phyloP scores from a whole-genome alignment of 164 flowering plant genomes.

The Saururus chinensis region DNA sequence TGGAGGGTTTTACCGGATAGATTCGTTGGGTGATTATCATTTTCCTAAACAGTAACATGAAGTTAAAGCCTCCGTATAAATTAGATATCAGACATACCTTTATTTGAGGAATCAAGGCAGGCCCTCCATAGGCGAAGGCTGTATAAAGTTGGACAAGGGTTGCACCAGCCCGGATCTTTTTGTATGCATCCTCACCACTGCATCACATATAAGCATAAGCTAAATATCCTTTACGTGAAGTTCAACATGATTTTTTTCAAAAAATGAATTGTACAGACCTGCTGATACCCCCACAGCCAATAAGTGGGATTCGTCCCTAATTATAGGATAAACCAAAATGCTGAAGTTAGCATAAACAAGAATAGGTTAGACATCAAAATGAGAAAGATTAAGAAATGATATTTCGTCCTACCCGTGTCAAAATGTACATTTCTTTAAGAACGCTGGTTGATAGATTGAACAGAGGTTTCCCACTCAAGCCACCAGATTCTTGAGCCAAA shows the following conservation, averaged over 20 bases:
- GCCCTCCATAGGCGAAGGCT: constrained; percentile 91
- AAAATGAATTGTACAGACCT: constrained; percentile 34
- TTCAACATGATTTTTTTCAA: background rate
- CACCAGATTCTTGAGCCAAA: constrained; percentile 71
- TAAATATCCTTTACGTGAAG: background rate
- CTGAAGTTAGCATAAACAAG: background rate
- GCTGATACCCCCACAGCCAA: constrained; percentile 94
- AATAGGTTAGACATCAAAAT: background rate
- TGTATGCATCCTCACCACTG: constrained; percentile 98
- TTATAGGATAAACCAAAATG: background rate
- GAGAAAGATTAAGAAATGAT: background rate
- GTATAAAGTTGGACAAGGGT: constrained; percentile 91
- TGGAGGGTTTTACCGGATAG: too few species aligned
- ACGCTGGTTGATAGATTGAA: constrained; percentile 63
- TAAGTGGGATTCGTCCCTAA: constrained; percentile 86
- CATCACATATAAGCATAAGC: constrained; percentile 6
- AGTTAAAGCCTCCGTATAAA: too few species aligned
- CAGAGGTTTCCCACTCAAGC: constrained; percentile 94
- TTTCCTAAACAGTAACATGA: too few species aligned
- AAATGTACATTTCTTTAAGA: constrained; percentile 80
- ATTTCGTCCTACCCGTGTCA: constrained; percentile 63
- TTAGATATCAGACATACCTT: constrained; percentile 43
- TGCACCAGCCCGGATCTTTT: constrained; percentile 91
- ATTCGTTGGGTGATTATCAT: too few species aligned
- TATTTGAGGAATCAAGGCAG: constrained; percentile 81